These are phyloP conservation scores for Aspergillus aculeatinus DNA, from an alignment of 2,329 filamentous ascomycete genomes.

Conservation along the genomic window DNA sequence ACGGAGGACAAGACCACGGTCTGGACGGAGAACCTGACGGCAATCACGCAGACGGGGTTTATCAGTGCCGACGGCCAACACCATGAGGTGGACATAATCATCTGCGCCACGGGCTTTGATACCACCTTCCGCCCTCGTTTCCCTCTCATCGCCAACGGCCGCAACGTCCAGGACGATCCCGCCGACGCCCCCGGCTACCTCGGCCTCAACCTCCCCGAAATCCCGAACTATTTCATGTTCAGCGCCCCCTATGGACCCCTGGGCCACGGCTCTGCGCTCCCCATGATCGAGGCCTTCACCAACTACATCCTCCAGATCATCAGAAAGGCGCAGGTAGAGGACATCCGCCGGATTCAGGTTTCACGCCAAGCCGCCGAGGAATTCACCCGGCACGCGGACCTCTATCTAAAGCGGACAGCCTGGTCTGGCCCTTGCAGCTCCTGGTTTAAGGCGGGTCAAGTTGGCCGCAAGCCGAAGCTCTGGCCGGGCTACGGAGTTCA, in stretches of 20 bases:
- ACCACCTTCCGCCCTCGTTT: slow-evolving; percentile 45
- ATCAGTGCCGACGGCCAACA: slow-evolving; percentile 21
- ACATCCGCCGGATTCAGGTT: slow-evolving; percentile 37
- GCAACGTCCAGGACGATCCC: slow-evolving; percentile 49
- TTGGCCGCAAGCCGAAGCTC: slow-evolving; percentile 16
- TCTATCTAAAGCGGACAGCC: slow-evolving; percentile 36
- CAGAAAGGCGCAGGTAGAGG: slow-evolving; percentile 29
- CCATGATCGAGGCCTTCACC: slow-evolving; percentile 44
- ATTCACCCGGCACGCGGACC: slow-evolving; percentile 33
- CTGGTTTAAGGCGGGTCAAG: slow-evolving; percentile 37
- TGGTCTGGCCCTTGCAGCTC: slow-evolving; percentile 34
- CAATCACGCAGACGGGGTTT: neutral
- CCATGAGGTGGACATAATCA: slow-evolving; percentile 16
- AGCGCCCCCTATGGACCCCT: slow-evolving; percentile 37
- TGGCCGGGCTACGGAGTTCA: slow-evolving; percentile 27
- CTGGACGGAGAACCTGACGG: neutral
- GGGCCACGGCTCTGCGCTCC: slow-evolving; percentile 39
- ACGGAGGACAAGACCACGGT: neutral
- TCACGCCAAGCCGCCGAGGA: slow-evolving; percentile 37
- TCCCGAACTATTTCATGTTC: slow-evolving; percentile 48
- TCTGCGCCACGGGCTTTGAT: slow-evolving; percentile 25
- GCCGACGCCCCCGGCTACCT: slow-evolving; percentile 46
- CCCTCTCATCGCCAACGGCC: slow-evolving; percentile 37
- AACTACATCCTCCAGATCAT: slow-evolving; percentile 46
- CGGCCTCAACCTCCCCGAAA: slow-evolving; percentile 46